Evolutionary conservation across 371 early-diverging fungal species (phyloP), one percentile per base, ranked within the genome.

Genomic region (Capillidium rhysosporum): DNA sequence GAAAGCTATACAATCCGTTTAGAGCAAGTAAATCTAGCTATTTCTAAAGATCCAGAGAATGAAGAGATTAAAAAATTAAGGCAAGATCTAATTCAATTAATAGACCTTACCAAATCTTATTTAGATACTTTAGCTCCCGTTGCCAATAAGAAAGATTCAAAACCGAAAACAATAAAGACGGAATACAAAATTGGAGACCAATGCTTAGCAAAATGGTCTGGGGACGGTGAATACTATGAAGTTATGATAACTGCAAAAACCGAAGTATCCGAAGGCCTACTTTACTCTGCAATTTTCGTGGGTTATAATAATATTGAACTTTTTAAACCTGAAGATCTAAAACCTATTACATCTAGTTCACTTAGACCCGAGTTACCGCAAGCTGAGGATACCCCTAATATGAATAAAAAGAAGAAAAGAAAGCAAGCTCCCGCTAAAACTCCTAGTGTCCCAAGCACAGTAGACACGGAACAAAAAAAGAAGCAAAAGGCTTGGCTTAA

Each of bases 401-500:
- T 43, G 9, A 49, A 52, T 1, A 49, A 54, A 28, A 74, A 73
- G 64, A 64, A 69, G 56, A 73, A 73, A 63, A 64, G 64, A 55
- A 54, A 60, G 59, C 48, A 64, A 46, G 54, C 47, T 26, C 47
- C 49, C 49, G 47, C 56, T 55, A 53, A 65, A 47, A 52, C 47
- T 25, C 39, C 43, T 46, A 46, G 62, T 56, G 51, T 14, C 5
- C 51, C 51, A 23, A 18, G 25, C 16, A 72, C 70, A 51, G 71
- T 75, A 60, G 71, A 74, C 8, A 62, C 60, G 39, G 88, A 83
- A 59, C 79, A 79, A 51, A 69, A 73, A 16, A 70, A 71, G 58
- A 84, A 83, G 60, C 85, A 88, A 63, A 71, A 77, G 56, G 76
- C 78, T 10, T 88, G 88, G 88, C 65, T 81, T 47, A 72, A 70